These are phyloP conservation scores for Tolypocladium album DNA, from an alignment of 2,329 filamentous ascomycete species.

Conservation along the genomic window DNA sequence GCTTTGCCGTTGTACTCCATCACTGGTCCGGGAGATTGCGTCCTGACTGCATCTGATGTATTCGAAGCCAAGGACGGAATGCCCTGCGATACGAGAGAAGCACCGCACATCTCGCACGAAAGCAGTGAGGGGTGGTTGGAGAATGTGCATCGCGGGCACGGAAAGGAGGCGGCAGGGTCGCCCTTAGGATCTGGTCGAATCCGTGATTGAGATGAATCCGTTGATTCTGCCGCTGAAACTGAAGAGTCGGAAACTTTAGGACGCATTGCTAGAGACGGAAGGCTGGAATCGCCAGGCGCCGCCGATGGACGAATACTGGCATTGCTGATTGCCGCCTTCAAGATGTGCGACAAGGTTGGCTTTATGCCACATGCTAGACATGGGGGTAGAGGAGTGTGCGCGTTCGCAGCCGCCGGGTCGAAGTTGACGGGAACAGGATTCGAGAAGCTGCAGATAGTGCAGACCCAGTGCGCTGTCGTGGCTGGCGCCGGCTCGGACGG, in stretches of 20 bases:
- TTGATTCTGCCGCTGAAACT: not conserved
- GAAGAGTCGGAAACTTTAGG: not conserved
- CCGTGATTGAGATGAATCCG: not conserved
- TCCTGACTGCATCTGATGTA: slow-evolving; percentile 33
- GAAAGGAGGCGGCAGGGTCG: slow-evolving; percentile 30
- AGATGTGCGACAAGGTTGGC: slow-evolving; percentile 67
- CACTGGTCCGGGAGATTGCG: slow-evolving; percentile 70
- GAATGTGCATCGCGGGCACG: slow-evolving; percentile 87
- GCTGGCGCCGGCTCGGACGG: slow-evolving; percentile 30
- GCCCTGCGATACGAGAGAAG: slow-evolving; percentile 52
- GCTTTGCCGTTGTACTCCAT: slow-evolving; percentile 27
- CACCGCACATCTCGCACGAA: slow-evolving; percentile 86
- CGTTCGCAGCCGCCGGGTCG: slow-evolving; percentile 70
- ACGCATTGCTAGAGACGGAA: not conserved
- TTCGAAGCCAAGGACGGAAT: slow-evolving; percentile 21
- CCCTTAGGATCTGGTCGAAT: slow-evolving; percentile 1
- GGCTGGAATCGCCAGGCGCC: not conserved
- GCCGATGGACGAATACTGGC: slow-evolving; percentile 43
- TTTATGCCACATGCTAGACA: slow-evolving; percentile 93
- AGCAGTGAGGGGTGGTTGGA: slow-evolving; percentile 79
- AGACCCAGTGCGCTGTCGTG: slow-evolving; percentile 78
- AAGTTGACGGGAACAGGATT: slow-evolving; percentile 92
- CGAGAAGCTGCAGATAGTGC: slow-evolving; percentile 89
- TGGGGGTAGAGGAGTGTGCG: slow-evolving; percentile 70
- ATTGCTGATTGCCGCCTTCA: slow-evolving; percentile 78